Evolutionary conservation across 2,329 filamentous ascomycete genomes (phyloP).

Genomic region (Phyllosticta citrichinensis): DNA sequence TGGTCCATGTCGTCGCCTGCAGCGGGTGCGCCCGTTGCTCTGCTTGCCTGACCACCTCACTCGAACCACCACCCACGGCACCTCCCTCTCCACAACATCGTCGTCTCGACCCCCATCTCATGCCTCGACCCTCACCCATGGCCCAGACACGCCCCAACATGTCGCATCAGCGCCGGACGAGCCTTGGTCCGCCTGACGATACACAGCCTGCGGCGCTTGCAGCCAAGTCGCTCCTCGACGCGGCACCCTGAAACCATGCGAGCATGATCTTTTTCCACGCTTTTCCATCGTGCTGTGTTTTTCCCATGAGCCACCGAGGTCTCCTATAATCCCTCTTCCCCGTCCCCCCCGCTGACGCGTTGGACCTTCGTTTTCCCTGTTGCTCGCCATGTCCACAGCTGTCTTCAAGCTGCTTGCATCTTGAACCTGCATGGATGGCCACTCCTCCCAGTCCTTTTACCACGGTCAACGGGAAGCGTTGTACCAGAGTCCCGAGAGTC

Average conservation of each 20-base stretch:
- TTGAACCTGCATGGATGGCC: conserved; percentile 28
- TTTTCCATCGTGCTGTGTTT: neutral
- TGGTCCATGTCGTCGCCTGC: neutral
- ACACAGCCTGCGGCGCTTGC: conserved; percentile 2
- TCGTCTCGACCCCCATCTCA: neutral
- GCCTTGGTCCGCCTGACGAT: neutral
- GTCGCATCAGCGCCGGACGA: neutral
- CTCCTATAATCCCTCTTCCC: neutral
- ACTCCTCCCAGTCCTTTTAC: conserved; percentile 27
- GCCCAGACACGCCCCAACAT: neutral
- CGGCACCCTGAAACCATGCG: conserved; percentile 4
- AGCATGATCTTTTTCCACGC: conserved; percentile 3
- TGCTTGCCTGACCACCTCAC: neutral
- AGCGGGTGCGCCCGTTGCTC: neutral
- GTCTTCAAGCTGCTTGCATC: conserved; percentile 11
- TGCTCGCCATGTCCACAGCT: conserved; percentile 1
- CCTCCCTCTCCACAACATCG: neutral
- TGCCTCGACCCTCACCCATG: neutral
- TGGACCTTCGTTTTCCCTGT: neutral
- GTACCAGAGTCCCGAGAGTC: conserved; percentile 21
- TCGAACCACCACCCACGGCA: neutral
- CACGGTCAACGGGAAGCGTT: conserved; percentile 29
- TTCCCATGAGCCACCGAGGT: neutral
- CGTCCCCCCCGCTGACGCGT: neutral
- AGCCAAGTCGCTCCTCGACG: conserved; percentile 1